Evolutionary conservation across 768 basidiomycete genomes (phyloP).

Genomic region (Lactarius pseudohatsudake): DNA sequence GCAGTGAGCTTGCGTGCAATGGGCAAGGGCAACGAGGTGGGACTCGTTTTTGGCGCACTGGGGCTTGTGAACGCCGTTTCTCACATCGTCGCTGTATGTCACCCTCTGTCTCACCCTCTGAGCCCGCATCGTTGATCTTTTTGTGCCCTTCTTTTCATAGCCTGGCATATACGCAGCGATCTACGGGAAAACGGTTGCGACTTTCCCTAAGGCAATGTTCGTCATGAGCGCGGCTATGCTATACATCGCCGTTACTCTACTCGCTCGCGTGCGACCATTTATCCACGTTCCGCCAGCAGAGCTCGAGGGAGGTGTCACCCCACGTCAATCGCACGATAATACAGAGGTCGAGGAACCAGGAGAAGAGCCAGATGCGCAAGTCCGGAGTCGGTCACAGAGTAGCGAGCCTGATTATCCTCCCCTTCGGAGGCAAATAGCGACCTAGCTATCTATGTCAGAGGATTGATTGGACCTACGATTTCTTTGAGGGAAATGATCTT

Average conservation of each 20-base stretch:
- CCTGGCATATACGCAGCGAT: constrained; percentile 29
- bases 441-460: constrained; percentile 9
- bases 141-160: constrained; percentile 6
- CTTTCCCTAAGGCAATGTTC: constrained; percentile 29
- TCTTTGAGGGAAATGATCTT: background rate
- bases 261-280: constrained; percentile 27
- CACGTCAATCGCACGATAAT: background rate
- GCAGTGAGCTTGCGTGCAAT: constrained; percentile 30
- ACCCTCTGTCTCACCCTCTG: background rate
- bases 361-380: background rate
- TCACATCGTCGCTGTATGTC: constrained; percentile 29
- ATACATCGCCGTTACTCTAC: constrained; percentile 23
- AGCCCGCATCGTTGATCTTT: background rate
- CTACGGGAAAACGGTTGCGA: constrained; percentile 26
- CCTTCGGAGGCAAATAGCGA: constrained; percentile 1
- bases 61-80: constrained; percentile 28
- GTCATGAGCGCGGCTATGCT: constrained; percentile 25
- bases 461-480: constrained; percentile 12
- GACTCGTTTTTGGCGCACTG: constrained; percentile 30
- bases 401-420: background rate
- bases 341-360: background rate
- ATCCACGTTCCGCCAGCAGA: constrained; percentile 22
- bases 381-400: background rate
- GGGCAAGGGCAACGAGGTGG: constrained; percentile 29
- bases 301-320: constrained; percentile 5